Conservation (phyloP, 202 grass and related monocot genomes). For the Zoysia matrella region DNA sequence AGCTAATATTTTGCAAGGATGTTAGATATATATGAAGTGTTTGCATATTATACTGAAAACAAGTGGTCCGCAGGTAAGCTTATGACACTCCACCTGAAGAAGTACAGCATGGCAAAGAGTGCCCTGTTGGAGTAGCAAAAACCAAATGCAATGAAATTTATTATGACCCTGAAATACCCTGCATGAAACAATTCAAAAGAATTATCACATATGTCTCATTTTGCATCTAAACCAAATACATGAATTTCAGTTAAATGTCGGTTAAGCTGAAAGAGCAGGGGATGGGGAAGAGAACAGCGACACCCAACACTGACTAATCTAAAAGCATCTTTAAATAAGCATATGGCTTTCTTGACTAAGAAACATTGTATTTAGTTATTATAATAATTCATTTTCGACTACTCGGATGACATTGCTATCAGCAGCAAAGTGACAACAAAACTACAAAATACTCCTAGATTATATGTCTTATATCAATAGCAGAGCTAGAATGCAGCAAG, state of each 20-base stretch:
- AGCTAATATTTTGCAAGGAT: constrained; percentile 54
- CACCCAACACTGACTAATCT: too few species aligned
- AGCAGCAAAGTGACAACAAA: constrained; percentile 3
- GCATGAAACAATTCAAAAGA: neutral
- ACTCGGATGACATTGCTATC: neutral
- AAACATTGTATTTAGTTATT: neutral
- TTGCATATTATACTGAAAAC: constrained; percentile 9
- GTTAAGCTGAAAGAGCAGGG: too few species aligned
- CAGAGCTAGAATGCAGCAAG: neutral
- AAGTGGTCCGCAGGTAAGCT: constrained; percentile 11
- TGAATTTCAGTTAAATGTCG: too few species aligned
- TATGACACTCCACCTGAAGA: constrained; percentile 61
- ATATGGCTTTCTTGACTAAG: neutral
- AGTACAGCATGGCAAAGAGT: constrained; percentile 65
- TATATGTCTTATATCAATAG: neutral
- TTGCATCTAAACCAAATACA: neutral
- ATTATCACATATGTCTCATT: neutral
- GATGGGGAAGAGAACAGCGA: too few species aligned
- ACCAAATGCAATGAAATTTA: too few species aligned
- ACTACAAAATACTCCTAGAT: neutral
- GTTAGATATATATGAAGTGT: constrained; percentile 31
- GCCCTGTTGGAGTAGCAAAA: too few species aligned
- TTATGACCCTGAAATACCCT: too few species aligned
- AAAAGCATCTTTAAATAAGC: constrained; percentile 4
- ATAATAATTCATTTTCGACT: neutral